Conservation (phyloP, 2,329 filamentous ascomycete genomes). For the Aspergillus texensis region DNA sequence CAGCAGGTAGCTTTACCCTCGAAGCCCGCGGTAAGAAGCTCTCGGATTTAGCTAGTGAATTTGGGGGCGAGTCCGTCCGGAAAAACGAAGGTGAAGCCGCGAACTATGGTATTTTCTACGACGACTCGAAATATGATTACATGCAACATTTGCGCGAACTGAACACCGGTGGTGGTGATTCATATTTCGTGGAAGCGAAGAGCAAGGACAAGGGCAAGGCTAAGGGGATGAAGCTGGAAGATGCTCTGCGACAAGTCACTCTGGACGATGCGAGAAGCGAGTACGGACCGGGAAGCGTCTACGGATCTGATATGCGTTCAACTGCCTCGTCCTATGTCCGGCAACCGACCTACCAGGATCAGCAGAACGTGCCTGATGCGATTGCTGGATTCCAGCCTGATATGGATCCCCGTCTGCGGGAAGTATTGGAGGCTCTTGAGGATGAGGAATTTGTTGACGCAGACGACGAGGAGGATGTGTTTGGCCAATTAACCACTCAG, state of each 20-base stretch:
- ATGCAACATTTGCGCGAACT: constrained; percentile 98
- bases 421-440: constrained; percentile 89
- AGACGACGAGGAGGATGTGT: constrained; percentile 78
- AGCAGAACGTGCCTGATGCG: constrained; percentile 88
- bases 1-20: constrained; percentile 26
- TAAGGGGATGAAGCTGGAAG: constrained; percentile 74
- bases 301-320: constrained; percentile 41
- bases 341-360: constrained; percentile 81
- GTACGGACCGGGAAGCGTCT: constrained; percentile 35
- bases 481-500: constrained; percentile 70
- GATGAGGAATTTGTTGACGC: constrained; percentile 92
- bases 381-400: constrained; percentile 95
- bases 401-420: constrained; percentile 91
- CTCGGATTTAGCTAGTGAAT: constrained; percentile 73
- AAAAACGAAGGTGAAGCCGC: constrained; percentile 96
- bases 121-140: constrained; percentile 96
- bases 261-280: constrained; percentile 45
- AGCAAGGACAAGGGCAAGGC: constrained; percentile 65
- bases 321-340: constrained; percentile 73
- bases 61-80: constrained; percentile 70
- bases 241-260: constrained; percentile 68
- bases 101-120: constrained; percentile 88
- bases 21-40: constrained; percentile 61
- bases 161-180: constrained; percentile 68
- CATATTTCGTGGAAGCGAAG: constrained; percentile 77